Evolutionary conservation across 2,329 filamentous ascomycete species (phyloP).

Genomic region (Neoarthrinium moseri): DNA sequence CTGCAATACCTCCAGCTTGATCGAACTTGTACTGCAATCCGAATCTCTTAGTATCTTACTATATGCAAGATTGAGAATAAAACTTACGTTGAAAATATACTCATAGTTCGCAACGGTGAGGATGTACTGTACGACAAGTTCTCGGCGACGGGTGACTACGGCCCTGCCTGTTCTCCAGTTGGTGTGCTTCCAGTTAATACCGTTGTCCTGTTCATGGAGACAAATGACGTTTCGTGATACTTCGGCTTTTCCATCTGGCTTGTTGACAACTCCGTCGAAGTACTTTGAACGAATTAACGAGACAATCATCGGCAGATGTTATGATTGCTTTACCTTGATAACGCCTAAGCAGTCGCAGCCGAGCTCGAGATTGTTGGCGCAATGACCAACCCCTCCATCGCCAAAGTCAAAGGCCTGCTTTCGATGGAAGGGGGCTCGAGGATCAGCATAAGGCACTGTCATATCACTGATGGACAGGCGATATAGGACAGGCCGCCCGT

Average conservation of each 20-base stretch:
- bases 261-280: slow-evolving; percentile 56
- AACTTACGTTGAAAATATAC: slow-evolving; percentile 50
- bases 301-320: too few species aligned
- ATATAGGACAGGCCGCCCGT: slow-evolving; percentile 65
- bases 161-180: slow-evolving; percentile 63
- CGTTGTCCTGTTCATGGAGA: slow-evolving; percentile 69
- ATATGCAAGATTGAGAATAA: too few species aligned
- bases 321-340: slow-evolving; percentile 40
- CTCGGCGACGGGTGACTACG: slow-evolving; percentile 57
- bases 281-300: too few species aligned
- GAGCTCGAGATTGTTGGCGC: slow-evolving; percentile 68
- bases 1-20: slow-evolving; percentile 61
- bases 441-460: slow-evolving; percentile 67
- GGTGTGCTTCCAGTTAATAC: slow-evolving; percentile 70
- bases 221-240: slow-evolving; percentile 60
- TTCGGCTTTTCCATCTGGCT: slow-evolving; percentile 50
- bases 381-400: slow-evolving; percentile 64
- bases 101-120: slow-evolving; percentile 72
- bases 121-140: slow-evolving; percentile 67
- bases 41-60: too few species aligned
- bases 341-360: slow-evolving; percentile 71
- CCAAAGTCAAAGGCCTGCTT: slow-evolving; percentile 74
- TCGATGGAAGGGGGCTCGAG: slow-evolving; percentile 62
- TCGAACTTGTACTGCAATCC: slow-evolving; percentile 38
- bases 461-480: slow-evolving; percentile 68